Evolutionary conservation across 305 asterid species (phyloP).

Genomic region (Plantago coronopus): DNA sequence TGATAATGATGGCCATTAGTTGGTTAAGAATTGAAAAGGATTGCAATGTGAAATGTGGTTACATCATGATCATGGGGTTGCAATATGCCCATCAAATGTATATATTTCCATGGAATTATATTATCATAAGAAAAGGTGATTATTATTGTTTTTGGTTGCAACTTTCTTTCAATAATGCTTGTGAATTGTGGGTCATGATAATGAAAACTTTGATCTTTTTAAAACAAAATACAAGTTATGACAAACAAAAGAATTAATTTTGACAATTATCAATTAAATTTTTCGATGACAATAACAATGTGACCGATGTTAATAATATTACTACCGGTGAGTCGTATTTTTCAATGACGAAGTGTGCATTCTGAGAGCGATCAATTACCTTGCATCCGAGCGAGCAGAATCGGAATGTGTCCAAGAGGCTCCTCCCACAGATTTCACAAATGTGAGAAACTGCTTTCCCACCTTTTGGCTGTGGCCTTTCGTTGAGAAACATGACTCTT

Average conservation of each 20-base stretch:
- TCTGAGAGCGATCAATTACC: slow-evolving; percentile 33
- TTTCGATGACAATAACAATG: slow-evolving; percentile 11
- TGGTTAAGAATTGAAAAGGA: slow-evolving; percentile 38
- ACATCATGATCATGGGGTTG: slow-evolving; percentile 17
- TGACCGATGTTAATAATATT: too few species aligned
- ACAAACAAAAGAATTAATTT: not conserved
- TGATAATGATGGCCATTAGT: slow-evolving; percentile 40
- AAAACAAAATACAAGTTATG: not conserved
- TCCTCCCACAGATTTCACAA: slow-evolving; percentile 73
- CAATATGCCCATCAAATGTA: slow-evolving; percentile 1
- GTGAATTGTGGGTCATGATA: slow-evolving; percentile 30
- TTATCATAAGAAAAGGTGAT: slow-evolving; percentile 16
- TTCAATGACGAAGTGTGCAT: too few species aligned
- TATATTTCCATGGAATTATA: slow-evolving; percentile 20
- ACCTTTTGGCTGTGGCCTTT: slow-evolving; percentile 76
- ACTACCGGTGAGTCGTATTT: too few species aligned
- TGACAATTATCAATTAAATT: too few species aligned
- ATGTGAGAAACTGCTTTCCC: slow-evolving; percentile 75
- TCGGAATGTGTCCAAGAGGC: slow-evolving; percentile 67
- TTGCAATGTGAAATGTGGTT: slow-evolving; percentile 18
- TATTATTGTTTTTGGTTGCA: slow-evolving; percentile 24
- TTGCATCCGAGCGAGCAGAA: slow-evolving; percentile 83
- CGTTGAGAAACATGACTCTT: slow-evolving; percentile 76
- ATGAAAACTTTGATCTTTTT: slow-evolving; percentile 3
- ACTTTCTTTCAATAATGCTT: slow-evolving; percentile 27